Percentiles rank a stretch among this genome's conserved stretches.
phyloP scores from a whole-genome alignment of 305 asterid genomes.

The Lippia alba region DNA sequence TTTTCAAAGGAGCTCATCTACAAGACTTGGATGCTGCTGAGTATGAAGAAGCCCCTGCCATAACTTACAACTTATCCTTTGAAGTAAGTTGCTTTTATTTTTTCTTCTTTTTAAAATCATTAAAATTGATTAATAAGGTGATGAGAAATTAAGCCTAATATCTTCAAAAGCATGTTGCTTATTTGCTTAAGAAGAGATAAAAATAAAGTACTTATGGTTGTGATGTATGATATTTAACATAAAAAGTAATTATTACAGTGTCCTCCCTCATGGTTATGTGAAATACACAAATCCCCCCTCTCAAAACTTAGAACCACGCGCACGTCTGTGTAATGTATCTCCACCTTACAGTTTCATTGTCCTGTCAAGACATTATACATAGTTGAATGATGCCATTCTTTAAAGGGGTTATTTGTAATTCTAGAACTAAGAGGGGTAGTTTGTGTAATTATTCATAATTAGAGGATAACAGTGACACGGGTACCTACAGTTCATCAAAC shows the following conservation, averaged over 20 bases:
- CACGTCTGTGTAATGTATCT: neutral
- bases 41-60: conserved; percentile 91
- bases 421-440: neutral
- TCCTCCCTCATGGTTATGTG: too few relatives aligned
- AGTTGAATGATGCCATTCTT: neutral
- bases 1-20: conserved; percentile 86
- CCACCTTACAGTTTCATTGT: neutral
- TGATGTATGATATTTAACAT: too few relatives aligned
- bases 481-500: neutral
- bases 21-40: conserved; percentile 97
- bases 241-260: too few relatives aligned
- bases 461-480: neutral
- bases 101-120: neutral
- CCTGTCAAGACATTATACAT: too few relatives aligned
- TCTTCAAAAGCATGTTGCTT: too few relatives aligned
- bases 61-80: conserved; percentile 59
- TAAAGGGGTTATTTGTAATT: neutral
- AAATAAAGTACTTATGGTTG: too few relatives aligned
- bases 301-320: neutral
- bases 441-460: neutral
- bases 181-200: too few relatives aligned
- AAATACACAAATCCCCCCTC: neutral
- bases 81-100: conserved; percentile 52
- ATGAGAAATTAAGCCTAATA: too few relatives aligned
- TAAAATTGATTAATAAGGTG: too few relatives aligned